A percentile compares a stretch with the other conserved stretches of the same genome.
phyloP scores from a whole-genome alignment of 2,329 filamentous ascomycete species.

The Camptophora hylomeconis region DNA sequence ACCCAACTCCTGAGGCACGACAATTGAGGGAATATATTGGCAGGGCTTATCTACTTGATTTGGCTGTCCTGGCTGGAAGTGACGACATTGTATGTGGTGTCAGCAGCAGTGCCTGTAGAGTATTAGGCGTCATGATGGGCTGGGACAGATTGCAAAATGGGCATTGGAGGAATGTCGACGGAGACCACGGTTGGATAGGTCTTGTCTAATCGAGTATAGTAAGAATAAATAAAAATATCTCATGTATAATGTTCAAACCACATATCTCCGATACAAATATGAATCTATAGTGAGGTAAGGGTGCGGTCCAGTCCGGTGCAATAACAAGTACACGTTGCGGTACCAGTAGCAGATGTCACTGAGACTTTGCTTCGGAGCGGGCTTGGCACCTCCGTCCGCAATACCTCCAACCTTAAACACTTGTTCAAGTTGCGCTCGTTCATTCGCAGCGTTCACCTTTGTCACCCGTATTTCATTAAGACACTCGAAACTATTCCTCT shows the following conservation, averaged over 20 bases:
- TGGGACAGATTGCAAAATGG: constrained; percentile 54
- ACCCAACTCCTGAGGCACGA: constrained; percentile 36
- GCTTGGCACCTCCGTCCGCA: too few species aligned
- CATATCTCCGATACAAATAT: neutral
- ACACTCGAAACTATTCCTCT: too few species aligned
- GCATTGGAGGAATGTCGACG: constrained; percentile 71
- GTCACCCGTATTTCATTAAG: too few species aligned
- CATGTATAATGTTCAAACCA: neutral
- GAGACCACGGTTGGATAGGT: constrained; percentile 48
- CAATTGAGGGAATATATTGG: constrained; percentile 61
- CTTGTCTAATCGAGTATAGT: constrained; percentile 19
- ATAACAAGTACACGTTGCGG: too few species aligned
- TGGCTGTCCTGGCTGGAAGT: constrained; percentile 56
- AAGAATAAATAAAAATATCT: constrained; percentile 1
- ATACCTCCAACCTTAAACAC: too few species aligned
- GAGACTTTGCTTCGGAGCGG: too few species aligned
- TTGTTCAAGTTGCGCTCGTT: too few species aligned
- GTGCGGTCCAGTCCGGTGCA: too few species aligned
- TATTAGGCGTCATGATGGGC: constrained; percentile 76
- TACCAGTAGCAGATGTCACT: too few species aligned
- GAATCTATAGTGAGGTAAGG: too few species aligned
- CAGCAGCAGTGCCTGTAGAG: constrained; percentile 48
- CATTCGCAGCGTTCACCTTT: too few species aligned
- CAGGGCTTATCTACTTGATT: constrained; percentile 68
- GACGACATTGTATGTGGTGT: constrained; percentile 67